Evolutionary conservation across 2,329 filamentous ascomycete genomes (phyloP), one percentile per base, ranked within the genome.

Genomic region (Epichloe sibirici): DNA sequence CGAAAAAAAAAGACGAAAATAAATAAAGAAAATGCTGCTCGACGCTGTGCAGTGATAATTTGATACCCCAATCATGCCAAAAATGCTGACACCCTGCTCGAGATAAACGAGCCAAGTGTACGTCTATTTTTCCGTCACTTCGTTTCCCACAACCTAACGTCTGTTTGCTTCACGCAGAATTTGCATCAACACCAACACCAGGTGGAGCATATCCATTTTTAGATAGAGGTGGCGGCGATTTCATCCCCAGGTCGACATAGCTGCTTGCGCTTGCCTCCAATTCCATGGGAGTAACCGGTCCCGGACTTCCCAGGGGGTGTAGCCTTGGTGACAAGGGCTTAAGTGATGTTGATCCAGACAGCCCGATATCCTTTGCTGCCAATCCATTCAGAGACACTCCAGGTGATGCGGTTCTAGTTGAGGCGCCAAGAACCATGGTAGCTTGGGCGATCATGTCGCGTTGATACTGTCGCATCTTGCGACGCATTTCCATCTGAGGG

Each of bases 261-360:
- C 69, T 69, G 40, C 65, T 64, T 9, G 64, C 65, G 13, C 65
- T 61, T 0, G 68, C 62, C 21, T 71, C 73, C 40, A 83, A 63
- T 17, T 79, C 76, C 71, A 83, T 80, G 1, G 80, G 79, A 1
- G 80, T 83, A 13, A 83, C 78, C 0, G 79, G 78, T 0, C 79
- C 79, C 0, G 79, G 78, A 53, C 78, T 81, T 3, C 78, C 77
- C 11, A 80, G 60, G 0, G 0, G 79, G 79, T 65, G 63, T 5
- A 83, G 66, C 31, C 73, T 65, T 1, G 77, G 77, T 2, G 75
- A 76, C 13, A 61, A 52, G 1, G 79, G 79, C 51, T 74, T 78
- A 46, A 70, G 69, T 3, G 68, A 59, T 13, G 67, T 66, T 7
- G 69, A 55, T n/a, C 62, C 63, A 47, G 61, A 62, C 43, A 74